Evolutionary conservation across 306 rosid genomes (phyloP).

Genomic region (Cucumis cinereus): DNA sequence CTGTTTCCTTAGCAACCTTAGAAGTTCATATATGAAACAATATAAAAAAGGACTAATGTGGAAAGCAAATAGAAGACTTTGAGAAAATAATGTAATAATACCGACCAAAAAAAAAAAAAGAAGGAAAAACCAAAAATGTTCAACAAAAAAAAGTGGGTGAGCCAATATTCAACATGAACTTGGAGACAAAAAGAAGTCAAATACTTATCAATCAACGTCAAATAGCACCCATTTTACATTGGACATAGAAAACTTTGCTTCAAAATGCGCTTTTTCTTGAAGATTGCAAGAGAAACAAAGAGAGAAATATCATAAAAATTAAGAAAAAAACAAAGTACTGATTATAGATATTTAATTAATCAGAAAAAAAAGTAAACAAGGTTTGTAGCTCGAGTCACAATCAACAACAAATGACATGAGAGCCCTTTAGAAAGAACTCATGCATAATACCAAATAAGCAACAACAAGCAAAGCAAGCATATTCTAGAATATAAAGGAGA

Average conservation of each 20-base stretch:
- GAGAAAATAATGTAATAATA: not conserved
- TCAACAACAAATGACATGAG: constrained; percentile 2
- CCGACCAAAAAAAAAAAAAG: not conserved
- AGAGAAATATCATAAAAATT: not conserved
- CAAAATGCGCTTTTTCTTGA: not conserved
- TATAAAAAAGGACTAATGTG: too few species aligned
- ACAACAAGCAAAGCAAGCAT: constrained; percentile 25
- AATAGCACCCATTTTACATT: not conserved
- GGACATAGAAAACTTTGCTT: not conserved
- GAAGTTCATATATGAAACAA: too few species aligned
- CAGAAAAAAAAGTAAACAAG: not conserved
- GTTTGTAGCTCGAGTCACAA: constrained; percentile 8
- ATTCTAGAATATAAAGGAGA: constrained; percentile 79
- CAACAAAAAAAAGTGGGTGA: not conserved
- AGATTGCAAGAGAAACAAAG: too few species aligned
- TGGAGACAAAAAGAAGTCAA: constrained; percentile 3
- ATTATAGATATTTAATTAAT: constrained; percentile 3
- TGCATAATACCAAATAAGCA: not conserved
- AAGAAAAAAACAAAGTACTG: constrained; percentile 2
- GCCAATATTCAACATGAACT: not conserved
- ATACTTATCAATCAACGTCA: not conserved
- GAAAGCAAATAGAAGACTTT: too few species aligned
- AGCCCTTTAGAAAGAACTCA: not conserved
- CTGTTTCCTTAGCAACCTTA: too few species aligned
- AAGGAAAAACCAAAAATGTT: not conserved